These are phyloP conservation scores for Colletotrichum orchidophilum DNA, from an alignment of 2,329 filamentous ascomycete species.

Conservation along the genomic window DNA sequence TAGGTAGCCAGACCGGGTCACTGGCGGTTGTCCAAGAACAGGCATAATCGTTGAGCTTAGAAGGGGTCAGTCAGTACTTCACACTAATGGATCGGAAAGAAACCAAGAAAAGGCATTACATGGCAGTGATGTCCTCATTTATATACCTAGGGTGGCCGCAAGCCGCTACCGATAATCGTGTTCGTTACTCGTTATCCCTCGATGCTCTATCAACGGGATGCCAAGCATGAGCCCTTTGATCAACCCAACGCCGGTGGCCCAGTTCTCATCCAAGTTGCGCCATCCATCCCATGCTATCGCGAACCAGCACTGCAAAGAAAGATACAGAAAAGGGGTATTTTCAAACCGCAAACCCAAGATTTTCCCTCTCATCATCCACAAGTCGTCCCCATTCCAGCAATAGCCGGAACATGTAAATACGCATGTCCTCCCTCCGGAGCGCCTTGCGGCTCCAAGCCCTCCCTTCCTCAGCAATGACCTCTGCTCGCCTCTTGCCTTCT, in stretches of 20 bases:
- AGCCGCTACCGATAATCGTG: not conserved
- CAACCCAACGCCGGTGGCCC: not conserved
- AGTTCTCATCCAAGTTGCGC: not conserved
- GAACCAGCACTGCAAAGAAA: not conserved
- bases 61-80: accelerated
- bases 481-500: slow-evolving; percentile 35
- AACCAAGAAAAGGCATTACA: not conserved
- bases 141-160: not conserved
- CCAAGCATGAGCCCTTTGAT: not conserved
- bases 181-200: not conserved
- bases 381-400: slow-evolving; percentile 76
- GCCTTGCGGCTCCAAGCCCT: slow-evolving; percentile 64
- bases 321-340: not conserved
- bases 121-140: not conserved
- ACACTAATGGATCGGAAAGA: not conserved
- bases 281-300: not conserved
- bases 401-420: slow-evolving; percentile 78
- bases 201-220: not conserved
- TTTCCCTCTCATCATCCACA: slow-evolving; percentile 63
- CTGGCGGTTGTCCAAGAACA: no score
- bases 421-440: slow-evolving; percentile 75
- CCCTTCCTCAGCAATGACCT: slow-evolving; percentile 41
- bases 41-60: not conserved
- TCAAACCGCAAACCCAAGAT: slow-evolving; percentile 42
- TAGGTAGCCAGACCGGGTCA: no score